Evolutionary conservation across 305 asterid species (phyloP).

Genomic region (Fraxinus dipetala): DNA sequence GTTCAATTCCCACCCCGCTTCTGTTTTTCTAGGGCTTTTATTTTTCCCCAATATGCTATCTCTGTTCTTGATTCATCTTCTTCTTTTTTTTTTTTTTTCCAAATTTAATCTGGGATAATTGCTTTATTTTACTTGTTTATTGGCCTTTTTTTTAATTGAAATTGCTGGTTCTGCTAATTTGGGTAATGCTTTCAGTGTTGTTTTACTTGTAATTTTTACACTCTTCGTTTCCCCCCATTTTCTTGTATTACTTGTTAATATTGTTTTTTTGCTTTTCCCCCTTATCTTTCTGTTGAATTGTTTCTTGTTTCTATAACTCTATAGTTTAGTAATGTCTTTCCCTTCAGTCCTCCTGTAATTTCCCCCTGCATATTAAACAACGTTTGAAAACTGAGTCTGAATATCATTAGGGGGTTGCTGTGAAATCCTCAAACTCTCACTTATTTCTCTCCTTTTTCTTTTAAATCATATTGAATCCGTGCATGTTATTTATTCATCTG

Average conservation of each 20-base stretch:
- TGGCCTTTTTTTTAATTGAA: neutral
- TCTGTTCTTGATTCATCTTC: neutral
- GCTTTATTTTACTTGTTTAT: neutral
- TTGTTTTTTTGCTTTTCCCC: neutral
- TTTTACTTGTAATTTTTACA: neutral
- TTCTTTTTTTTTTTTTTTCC: neutral
- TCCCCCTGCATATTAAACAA: neutral
- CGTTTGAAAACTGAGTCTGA: neutral
- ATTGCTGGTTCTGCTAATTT: neutral
- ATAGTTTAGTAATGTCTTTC: neutral
- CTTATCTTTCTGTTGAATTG: neutral
- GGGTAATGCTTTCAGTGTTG: neutral
- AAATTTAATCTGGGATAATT: neutral
- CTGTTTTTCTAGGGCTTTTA: neutral
- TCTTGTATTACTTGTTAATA: neutral
- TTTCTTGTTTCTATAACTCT: neutral
- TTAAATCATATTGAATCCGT: neutral
- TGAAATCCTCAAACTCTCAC: neutral
- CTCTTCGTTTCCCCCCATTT: neutral
- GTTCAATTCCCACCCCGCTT: neutral
- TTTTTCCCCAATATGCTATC: neutral
- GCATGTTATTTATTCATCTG: conserved; percentile 6
- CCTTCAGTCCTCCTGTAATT: neutral
- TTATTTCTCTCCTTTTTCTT: neutral
- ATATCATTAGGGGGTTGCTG: neutral